Base-by-base conservation (phyloP, 176 grass and related monocot genomes). In the Phyllostachys edulis region DNA sequence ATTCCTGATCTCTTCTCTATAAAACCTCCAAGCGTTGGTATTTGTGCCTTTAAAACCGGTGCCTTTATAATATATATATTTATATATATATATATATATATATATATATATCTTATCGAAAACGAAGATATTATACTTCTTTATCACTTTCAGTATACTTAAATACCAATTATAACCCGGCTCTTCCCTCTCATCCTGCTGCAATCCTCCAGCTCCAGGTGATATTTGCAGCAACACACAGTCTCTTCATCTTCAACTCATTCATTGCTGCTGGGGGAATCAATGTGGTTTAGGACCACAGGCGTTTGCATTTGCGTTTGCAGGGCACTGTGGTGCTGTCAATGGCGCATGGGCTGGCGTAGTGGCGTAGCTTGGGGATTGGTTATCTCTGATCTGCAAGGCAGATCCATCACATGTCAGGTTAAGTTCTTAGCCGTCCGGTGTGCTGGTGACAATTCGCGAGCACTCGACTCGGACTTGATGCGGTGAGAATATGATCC, bases 211-310 rank as follows among this genome's bases (percentile, higher is more conserved):
- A 13, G 59, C 40, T 87, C 27, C 86, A 88, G 79, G 72, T 52
- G 79, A 66, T 41, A 40, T 69, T 17, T 55, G 78, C 77, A 27
- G 14, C 10, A 29, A 47, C 13, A 47, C 13, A 3, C 34, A 44
- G 65, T 40, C 45, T 63, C 45, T 36, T 86, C 56, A 21, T 63
- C 45, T 36, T 86, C 56, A 21, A 7, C 21, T 42, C 42, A 23
- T 71, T 46, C n/a, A 4, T 2, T 23, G 12, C 20, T 11, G 12
- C 46, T 24, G 3, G 45, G 68, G 68, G 45, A 61, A n/a, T 72
- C 16, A 10, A 26, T 75, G 12, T 10, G 37, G n/a, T 24, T 20
- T 2, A 66, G 86, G 86, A 84, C 80, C 81, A 73, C 80, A 26
- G 67, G 37, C 26, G 12, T 7, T 29, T 27, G 24, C 60, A 12